A percentile compares a stretch with the other conserved stretches of the same genome.
Conservation (phyloP, 2,329 filamentous ascomycete species). For the Cordyceps javanica region DNA sequence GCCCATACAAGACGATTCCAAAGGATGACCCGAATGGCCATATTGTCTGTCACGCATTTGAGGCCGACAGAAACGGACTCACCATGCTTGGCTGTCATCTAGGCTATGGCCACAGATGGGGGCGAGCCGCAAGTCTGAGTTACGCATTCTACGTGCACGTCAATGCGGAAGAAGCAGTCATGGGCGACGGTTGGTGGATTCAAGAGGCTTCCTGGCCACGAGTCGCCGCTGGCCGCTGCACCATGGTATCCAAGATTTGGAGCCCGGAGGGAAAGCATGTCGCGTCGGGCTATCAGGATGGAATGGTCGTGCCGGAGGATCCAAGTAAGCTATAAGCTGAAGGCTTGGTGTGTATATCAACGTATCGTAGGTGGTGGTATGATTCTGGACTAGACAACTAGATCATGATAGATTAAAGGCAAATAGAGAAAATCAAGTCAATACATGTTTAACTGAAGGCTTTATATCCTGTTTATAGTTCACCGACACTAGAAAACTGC, state of each 20-base stretch:
- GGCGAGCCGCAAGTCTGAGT: slow-evolving; percentile 39
- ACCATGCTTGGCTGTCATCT: slow-evolving; percentile 45
- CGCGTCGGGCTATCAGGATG: slow-evolving; percentile 50
- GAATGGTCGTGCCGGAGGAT: slow-evolving; percentile 25
- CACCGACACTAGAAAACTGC: no score
- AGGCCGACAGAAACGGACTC: slow-evolving; percentile 48
- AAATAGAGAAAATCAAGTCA: no score
- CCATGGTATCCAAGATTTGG: slow-evolving; percentile 47
- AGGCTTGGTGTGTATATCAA: neutral
- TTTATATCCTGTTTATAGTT: no score
- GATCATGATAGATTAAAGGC: no score
- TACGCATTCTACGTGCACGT: slow-evolving; percentile 49
- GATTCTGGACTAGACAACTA: no score
- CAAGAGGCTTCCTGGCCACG: slow-evolving; percentile 46
- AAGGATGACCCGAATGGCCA: slow-evolving; percentile 37
- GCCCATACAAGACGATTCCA: slow-evolving; percentile 38
- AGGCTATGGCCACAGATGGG: slow-evolving; percentile 38
- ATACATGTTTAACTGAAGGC: no score
- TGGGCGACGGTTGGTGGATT: slow-evolving; percentile 47
- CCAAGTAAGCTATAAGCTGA: neutral
- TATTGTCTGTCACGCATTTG: slow-evolving; percentile 43
- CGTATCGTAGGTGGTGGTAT: no score
- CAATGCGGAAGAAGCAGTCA: slow-evolving; percentile 41
- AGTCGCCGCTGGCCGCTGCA: slow-evolving; percentile 38
- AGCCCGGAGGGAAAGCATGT: slow-evolving; percentile 47